These are phyloP conservation scores for Stenocarpella maydis DNA, from an alignment of 2,329 filamentous ascomycete species.

Conservation along the genomic window DNA sequence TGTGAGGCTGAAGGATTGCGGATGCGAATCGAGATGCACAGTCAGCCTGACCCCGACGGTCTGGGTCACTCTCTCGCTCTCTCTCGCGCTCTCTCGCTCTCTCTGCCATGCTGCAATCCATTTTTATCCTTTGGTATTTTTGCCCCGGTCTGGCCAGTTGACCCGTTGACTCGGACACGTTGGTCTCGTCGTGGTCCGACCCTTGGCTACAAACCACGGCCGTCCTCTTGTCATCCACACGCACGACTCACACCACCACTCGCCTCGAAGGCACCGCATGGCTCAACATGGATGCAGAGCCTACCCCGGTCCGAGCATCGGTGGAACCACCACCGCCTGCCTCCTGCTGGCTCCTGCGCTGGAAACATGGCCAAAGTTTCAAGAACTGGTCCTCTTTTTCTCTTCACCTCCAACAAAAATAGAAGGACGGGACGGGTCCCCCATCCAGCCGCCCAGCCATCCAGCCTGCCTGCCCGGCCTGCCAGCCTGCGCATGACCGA, in stretches of 20 bases:
- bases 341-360: conserved; percentile 23
- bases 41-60: conserved; percentile 16
- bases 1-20: conserved; percentile 24
- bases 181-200: background rate
- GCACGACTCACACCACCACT: conserved; percentile 17
- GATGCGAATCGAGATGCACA: conserved; percentile 24
- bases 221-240: background rate
- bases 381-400: conserved; percentile 15
- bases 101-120: conserved; percentile 16
- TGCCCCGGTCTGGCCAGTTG: background rate
- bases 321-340: conserved; percentile 20
- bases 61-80: conserved; percentile 2
- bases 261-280: conserved; percentile 27
- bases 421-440: conserved; percentile 21
- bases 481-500: conserved; percentile 12
- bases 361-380: conserved; percentile 22
- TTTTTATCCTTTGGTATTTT: background rate
- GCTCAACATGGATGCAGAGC: conserved; percentile 30
- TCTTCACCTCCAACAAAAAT: conserved; percentile 20
- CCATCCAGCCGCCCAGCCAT: conserved; percentile 1
- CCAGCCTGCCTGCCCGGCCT: too few relatives aligned
- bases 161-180: background rate
- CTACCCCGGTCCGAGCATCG: conserved; percentile 10
- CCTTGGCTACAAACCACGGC: background rate
- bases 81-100: too few relatives aligned